These are phyloP conservation scores for Pigoraptor vietnamica DNA, from an alignment of 78 protist genomes.

Conservation along the genomic window DNA sequence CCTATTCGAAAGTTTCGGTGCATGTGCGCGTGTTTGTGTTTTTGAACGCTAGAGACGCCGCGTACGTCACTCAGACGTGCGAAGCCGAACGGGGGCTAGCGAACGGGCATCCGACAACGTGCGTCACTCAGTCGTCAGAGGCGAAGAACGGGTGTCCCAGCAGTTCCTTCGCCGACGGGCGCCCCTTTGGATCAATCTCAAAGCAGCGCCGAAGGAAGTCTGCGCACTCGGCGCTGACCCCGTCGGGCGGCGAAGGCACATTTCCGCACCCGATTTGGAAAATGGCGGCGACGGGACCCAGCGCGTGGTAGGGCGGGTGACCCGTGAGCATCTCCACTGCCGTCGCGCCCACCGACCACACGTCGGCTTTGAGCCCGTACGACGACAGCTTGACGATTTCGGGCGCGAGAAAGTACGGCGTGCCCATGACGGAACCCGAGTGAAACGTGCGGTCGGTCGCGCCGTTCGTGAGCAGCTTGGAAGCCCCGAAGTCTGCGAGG, in stretches of 20 bases:
- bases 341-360: constrained; percentile 38
- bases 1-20: no score
- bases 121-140: background rate
- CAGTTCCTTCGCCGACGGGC: background rate
- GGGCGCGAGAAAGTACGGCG: constrained; percentile 40
- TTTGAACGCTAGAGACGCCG: no score
- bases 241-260: background rate
- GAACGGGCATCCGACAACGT: no score
- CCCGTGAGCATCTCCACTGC: constrained; percentile 52
- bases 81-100: no score
- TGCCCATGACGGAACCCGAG: constrained; percentile 1
- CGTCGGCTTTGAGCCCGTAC: constrained; percentile 8
- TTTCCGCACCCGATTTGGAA: background rate
- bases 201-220: background rate
- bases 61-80: no score
- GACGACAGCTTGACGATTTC: constrained; percentile 1
- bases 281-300: background rate
- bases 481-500: background rate
- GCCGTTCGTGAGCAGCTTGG: background rate
- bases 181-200: background rate
- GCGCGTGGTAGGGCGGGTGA: constrained; percentile 18
- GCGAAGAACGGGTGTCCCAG: background rate
- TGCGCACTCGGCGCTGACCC: background rate
- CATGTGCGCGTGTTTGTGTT: no score
- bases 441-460: background rate